Percentiles rank a stretch among this genome's conserved stretches.
Evolutionary conservation across 1,284 basidiomycete species (phyloP).

Genomic region (Fomitopsis schrenkii): DNA sequence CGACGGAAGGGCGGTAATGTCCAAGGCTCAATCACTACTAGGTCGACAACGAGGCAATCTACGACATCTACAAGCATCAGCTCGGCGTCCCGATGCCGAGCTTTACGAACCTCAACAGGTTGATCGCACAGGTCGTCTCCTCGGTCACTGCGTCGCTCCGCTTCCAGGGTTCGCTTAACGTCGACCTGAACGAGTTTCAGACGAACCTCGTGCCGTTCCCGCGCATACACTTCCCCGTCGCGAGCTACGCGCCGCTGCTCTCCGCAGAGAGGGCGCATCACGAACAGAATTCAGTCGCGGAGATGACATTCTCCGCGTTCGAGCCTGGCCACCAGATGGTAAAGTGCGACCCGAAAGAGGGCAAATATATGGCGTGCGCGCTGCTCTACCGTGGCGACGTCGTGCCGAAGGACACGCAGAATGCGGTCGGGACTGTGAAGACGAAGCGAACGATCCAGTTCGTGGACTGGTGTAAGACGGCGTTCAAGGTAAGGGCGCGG

Average conservation of each 20-base stretch:
- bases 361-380: conserved; percentile 85
- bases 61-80: conserved; percentile 94
- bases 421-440: conserved; percentile 79
- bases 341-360: conserved; percentile 76
- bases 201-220: conserved; percentile 76
- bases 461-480: conserved; percentile 89
- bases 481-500: conserved; percentile 52
- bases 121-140: conserved; percentile 89
- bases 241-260: conserved; percentile 88
- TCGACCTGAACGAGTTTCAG: conserved; percentile 84
- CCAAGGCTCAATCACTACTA: conserved; percentile 19
- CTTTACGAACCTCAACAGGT: conserved; percentile 85
- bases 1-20: conserved; percentile 9
- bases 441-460: conserved; percentile 82
- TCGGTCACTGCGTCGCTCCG: conserved; percentile 82
- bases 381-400: conserved; percentile 84
- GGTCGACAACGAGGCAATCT: conserved; percentile 93
- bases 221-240: conserved; percentile 91
- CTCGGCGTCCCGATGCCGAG: conserved; percentile 76
- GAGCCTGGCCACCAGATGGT: conserved; percentile 94
- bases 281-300: conserved; percentile 90
- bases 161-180: conserved; percentile 79
- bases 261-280: conserved; percentile 78
- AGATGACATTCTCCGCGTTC: conserved; percentile 94
- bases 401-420: conserved; percentile 80